Evolutionary conservation across 1,139 yeast genomes (phyloP).

Genomic region (Blastobotrys serpentis): DNA sequence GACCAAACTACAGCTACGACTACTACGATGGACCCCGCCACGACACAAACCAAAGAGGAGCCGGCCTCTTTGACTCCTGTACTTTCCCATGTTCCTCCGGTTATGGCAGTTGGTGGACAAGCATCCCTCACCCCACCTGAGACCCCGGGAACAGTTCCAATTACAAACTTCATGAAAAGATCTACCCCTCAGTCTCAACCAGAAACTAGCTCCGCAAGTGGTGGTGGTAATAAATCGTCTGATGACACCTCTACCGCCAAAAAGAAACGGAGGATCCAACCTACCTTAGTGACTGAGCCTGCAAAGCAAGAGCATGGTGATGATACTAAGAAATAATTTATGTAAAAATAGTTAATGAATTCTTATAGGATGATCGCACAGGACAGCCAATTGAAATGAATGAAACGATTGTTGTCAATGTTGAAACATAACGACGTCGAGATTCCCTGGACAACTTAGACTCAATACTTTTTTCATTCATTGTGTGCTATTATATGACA

Average conservation of each 20-base stretch:
- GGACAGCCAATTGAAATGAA: too few relatives aligned
- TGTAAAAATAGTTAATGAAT: neutral
- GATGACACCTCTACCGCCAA: too few relatives aligned
- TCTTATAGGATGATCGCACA: neutral
- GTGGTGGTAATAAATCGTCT: conserved; percentile 7
- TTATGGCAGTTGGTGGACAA: conserved; percentile 22
- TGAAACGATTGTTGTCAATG: too few relatives aligned
- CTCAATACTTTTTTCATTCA: too few relatives aligned
- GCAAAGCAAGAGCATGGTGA: neutral
- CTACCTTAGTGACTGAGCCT: conserved; percentile 40
- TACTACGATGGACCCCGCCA: conserved; percentile 6
- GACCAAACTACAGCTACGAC: conserved; percentile 15
- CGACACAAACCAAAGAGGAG: conserved; percentile 14
- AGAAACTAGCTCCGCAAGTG: conserved; percentile 1
- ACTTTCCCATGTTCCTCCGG: conserved; percentile 27
- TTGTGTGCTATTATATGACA: too few relatives aligned
- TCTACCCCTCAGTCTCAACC: too few relatives aligned
- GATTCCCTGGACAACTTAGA: too few relatives aligned
- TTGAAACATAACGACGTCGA: too few relatives aligned
- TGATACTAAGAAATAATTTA: neutral
- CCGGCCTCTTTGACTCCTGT: conserved; percentile 22
- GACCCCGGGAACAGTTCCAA: conserved; percentile 17
- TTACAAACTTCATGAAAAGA: conserved; percentile 11
- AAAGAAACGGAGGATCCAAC: conserved; percentile 48
- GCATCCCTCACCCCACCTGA: conserved; percentile 21